A percentile compares a stretch with the other conserved stretches of the same genome.
phyloP scores from a whole-genome alignment of 2,329 filamentous ascomycete genomes.

The Scytalidium lignicola region DNA sequence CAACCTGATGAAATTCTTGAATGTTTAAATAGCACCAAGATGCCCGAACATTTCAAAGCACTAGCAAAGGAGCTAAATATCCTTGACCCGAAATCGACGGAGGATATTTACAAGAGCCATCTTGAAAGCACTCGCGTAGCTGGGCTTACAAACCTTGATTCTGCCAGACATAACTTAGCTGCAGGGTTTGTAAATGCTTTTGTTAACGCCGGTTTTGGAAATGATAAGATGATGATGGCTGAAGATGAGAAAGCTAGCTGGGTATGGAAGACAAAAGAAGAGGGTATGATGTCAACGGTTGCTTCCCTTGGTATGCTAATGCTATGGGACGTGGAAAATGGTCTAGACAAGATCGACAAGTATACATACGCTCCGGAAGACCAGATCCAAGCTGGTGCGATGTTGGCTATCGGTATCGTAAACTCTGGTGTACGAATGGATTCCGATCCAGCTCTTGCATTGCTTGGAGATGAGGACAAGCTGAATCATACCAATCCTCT shows the following conservation, averaged over 20 bases:
- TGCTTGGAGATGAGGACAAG: conserved; percentile 76
- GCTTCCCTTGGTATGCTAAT: conserved; percentile 89
- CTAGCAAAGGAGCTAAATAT: conserved; percentile 96
- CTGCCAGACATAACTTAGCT: conserved; percentile 89
- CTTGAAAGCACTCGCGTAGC: conserved; percentile 91
- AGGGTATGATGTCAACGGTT: conserved; percentile 94
- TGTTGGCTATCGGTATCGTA: conserved; percentile 91
- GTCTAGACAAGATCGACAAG: conserved; percentile 88
- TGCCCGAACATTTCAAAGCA: conserved; percentile 89
- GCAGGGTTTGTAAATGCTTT: conserved; percentile 97
- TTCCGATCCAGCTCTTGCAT: conserved; percentile 81
- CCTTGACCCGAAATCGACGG: conserved; percentile 89
- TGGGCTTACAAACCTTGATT: conserved; percentile 91
- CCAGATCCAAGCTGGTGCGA: conserved; percentile 83
- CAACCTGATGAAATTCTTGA: conserved; percentile 74
- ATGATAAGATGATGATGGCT: conserved; percentile 96
- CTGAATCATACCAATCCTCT: conserved; percentile 72
- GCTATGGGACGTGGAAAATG: conserved; percentile 89
- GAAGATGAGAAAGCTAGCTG: conserved; percentile 85
- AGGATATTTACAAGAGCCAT: conserved; percentile 99
- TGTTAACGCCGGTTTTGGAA: conserved; percentile 90
- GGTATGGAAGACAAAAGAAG: conserved; percentile 99
- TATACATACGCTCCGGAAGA: conserved; percentile 83
- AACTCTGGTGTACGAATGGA: conserved; percentile 89
- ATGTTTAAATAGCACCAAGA: conserved; percentile 78